Conservation (phyloP, 2,329 filamentous ascomycete genomes). For the Penicillium oxalicum region DNA sequence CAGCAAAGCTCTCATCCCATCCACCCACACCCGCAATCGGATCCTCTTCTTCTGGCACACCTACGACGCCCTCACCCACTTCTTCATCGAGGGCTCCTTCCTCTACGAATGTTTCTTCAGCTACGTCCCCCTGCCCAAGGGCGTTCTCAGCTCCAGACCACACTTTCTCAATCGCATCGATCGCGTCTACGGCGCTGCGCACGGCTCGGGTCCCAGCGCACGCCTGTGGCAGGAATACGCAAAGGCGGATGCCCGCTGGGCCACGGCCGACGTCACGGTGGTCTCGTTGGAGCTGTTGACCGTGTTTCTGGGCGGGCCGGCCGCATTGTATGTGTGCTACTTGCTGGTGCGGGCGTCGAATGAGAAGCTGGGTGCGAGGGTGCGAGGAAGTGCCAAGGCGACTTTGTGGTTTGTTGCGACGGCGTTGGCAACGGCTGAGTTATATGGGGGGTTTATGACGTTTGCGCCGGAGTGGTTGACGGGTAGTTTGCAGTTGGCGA, state of each 20-base stretch:
- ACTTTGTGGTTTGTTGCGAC: conserved; percentile 53
- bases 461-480: conserved; percentile 61
- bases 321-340: conserved; percentile 54
- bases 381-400: conserved; percentile 25
- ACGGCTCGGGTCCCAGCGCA: conserved; percentile 49
- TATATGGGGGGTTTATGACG: conserved; percentile 61
- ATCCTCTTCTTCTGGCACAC: conserved; percentile 91
- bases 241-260: conserved; percentile 58
- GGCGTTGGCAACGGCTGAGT: conserved; percentile 56
- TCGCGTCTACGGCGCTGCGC: conserved; percentile 55
- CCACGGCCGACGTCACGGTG: conserved; percentile 52
- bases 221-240: conserved; percentile 61
- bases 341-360: conserved; percentile 36
- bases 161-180: conserved; percentile 51
- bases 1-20: conserved; percentile 48
- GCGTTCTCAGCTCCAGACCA: conserved; percentile 25
- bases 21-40: conserved; percentile 53
- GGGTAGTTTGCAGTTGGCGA: conserved; percentile 52
- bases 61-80: conserved; percentile 87
- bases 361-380: conserved; percentile 8
- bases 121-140: conserved; percentile 42
- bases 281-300: conserved; percentile 57
- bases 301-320: conserved; percentile 53
- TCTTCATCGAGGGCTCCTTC: conserved; percentile 84
- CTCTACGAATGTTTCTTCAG: conserved; percentile 91